Evolutionary conservation across 495 filamentous ascomycete species (phyloP), one percentile per base, ranked within the genome.

Genomic region (Sabuloglossum arenarium): DNA sequence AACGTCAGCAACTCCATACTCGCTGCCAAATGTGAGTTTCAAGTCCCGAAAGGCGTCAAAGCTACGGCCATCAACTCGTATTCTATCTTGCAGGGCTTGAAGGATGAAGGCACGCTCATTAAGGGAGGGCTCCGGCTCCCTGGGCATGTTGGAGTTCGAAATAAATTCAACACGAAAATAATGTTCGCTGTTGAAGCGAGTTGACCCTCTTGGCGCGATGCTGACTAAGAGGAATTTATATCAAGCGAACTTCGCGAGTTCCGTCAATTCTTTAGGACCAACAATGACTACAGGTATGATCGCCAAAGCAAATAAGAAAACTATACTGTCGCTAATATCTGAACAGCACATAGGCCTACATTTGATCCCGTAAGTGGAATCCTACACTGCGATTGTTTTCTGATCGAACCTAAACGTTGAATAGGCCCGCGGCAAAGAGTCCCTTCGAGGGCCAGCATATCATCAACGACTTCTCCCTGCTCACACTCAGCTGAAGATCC

Each of bases 391-490:
- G 11, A 12, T 37, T 45, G 19, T 58, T 60, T 59, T 57, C 63
- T 65, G 31, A 67, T 62, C 37, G 21, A 56, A 25, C 57, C 39
- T 54, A 58, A 54, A 29, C 32, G 29, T 56, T 27, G 23, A 12
- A 14, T 58, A 89, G 85, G 89, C 91, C 42, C 81, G 82, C 65
- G 91, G 93, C 61, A 95, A 94, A 77, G 91, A 98, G 67, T 86
- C 89, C 64, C 84, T 85, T 55, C 82, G 88, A 61, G 91, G 91
- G 16, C 85, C 87, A 39, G 91, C 91, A 57, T 97, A 96, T 70
- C 91, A 98, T 67, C 91, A 96, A 73, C 81, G 91, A 54, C 82
- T 97, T 11, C 81, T 95, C 1, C 93, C 91, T 4, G 91, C 91
- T 10, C 81, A 97, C 64, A 96, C 82, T 32, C 79, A 84, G 62